Base-by-base conservation (phyloP, 2,329 filamentous ascomycete species). In the Lasiodiplodia sp. region DNA sequence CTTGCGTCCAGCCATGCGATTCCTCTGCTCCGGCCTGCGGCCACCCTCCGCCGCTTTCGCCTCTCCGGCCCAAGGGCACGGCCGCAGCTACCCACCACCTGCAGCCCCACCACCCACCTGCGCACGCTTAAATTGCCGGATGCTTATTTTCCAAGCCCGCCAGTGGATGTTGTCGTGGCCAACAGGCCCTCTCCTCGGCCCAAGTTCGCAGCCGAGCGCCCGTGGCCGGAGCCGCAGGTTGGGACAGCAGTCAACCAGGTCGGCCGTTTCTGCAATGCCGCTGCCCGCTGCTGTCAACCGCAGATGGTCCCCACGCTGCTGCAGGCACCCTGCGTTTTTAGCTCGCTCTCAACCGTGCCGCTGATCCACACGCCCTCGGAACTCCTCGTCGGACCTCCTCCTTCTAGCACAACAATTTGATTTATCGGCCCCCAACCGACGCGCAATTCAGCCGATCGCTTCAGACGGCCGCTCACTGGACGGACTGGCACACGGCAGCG, bases 101-200 rank as follows among this genome's bases (percentile, higher is more conserved):
- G 38, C 8, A 34, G 31, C 57, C 57, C 57, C 40, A 51, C 58
- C 58, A 63, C 44, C 37, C 58, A 63, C 58, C 58, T 44, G 60
- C 31, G 28, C 60, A 28, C 51, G 25, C 60, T 64, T 64, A 64
- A 64, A 64, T 52, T 52, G 47, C 60, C 60, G 60, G 60, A 52
- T 64, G 60, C 60, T 64, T 64, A 64, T 64, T 64, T 64, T 44
- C 44, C 47, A 51, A 31, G 60, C 60, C 44, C 47, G 60, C 31
- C 60, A 64, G 60, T 64, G 60, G 60, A 4, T 1, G 25, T 38
- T 10, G 57, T 14, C 57, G 40, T 47, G 57, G 40, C 23, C 40
- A 49, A 25, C 44, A 47, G 44, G 44, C 18, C 40, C 47, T 23
- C 25, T 25, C 28, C 60, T 64, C 60, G 60, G 60, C 47, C 60